Evolutionary conservation across 1,139 yeast species (phyloP).

Genomic region (Starmera stellimalicola): DNA sequence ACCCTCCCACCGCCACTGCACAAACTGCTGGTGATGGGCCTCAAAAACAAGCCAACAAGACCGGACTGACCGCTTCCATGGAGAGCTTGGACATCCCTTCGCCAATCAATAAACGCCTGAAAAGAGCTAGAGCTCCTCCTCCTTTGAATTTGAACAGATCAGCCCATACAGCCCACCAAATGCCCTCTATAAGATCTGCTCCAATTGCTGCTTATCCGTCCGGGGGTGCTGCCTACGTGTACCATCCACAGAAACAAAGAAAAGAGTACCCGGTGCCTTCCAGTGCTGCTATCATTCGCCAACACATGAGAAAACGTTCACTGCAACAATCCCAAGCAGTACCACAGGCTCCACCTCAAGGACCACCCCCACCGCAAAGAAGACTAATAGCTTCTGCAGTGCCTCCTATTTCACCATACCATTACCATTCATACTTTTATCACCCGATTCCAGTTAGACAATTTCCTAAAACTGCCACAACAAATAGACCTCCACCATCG

Average conservation of each 20-base stretch:
- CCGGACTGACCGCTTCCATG: conserved; percentile 13
- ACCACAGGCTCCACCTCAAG: conserved; percentile 8
- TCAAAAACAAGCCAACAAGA: conserved; percentile 4
- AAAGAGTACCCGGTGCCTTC: background rate
- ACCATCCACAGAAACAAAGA: conserved; percentile 1
- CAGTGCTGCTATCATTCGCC: background rate
- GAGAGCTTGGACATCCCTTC: conserved; percentile 23
- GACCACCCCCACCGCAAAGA: conserved; percentile 1
- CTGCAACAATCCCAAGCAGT: conserved; percentile 4
- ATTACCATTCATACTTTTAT: background rate
- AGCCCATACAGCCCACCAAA: conserved; percentile 7
- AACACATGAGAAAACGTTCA: conserved; percentile 1
- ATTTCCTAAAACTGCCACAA: background rate
- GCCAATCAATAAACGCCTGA: conserved; percentile 27
- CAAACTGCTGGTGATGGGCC: conserved; percentile 1
- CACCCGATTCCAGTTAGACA: background rate
- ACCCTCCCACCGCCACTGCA: conserved; percentile 1
- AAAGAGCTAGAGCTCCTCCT: conserved; percentile 35
- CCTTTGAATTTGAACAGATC: conserved; percentile 27
- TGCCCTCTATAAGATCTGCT: conserved; percentile 35
- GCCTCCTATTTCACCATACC: background rate
- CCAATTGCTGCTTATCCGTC: conserved; percentile 24
- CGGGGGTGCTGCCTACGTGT: background rate
- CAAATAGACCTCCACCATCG: background rate
- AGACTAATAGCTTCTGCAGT: conserved; percentile 1